These are phyloP conservation scores for Saccharum spontaneum DNA, from an alignment of 176 grass and related monocot genomes.

Conservation along the genomic window DNA sequence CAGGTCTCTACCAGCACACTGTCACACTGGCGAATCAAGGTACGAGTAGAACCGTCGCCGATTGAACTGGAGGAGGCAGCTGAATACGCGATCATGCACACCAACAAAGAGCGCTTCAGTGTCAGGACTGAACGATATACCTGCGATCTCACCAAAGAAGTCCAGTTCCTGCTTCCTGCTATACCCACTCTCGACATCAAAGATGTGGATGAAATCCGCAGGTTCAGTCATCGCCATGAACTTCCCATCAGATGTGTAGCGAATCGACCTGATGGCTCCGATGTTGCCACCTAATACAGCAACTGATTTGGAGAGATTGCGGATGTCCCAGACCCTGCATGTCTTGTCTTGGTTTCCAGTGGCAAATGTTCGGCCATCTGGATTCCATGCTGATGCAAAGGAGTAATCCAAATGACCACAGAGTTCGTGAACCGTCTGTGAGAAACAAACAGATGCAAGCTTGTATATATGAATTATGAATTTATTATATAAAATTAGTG, in stretches of 20 bases:
- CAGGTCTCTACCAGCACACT: background rate
- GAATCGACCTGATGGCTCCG: constrained; percentile 69
- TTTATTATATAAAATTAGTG: background rate
- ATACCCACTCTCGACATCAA: constrained; percentile 57
- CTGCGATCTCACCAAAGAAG: constrained; percentile 77
- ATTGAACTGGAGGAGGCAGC: constrained; percentile 73
- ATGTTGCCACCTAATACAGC: constrained; percentile 75
- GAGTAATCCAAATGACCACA: constrained; percentile 77
- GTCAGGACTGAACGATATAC: constrained; percentile 81
- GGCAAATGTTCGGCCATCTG: constrained; percentile 65
- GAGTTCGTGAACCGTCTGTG: constrained; percentile 54
- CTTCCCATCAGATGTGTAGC: constrained; percentile 66
- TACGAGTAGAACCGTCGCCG: constrained; percentile 52
- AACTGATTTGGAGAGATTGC: constrained; percentile 77
- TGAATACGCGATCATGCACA: constrained; percentile 56
- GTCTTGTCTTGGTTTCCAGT: constrained; percentile 90
- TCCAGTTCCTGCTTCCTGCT: constrained; percentile 71
- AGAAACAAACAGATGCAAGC: constrained; percentile 15
- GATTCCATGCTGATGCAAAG: constrained; percentile 88
- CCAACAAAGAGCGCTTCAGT: constrained; percentile 72
- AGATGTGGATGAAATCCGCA: constrained; percentile 72
- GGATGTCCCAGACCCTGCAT: constrained; percentile 82
- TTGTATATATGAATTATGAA: background rate
- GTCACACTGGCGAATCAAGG: constrained; percentile 62
- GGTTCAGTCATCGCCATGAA: constrained; percentile 84